Base-by-base conservation (phyloP, 2,329 filamentous ascomycete genomes). In the Cladophialophora chaetospira region DNA sequence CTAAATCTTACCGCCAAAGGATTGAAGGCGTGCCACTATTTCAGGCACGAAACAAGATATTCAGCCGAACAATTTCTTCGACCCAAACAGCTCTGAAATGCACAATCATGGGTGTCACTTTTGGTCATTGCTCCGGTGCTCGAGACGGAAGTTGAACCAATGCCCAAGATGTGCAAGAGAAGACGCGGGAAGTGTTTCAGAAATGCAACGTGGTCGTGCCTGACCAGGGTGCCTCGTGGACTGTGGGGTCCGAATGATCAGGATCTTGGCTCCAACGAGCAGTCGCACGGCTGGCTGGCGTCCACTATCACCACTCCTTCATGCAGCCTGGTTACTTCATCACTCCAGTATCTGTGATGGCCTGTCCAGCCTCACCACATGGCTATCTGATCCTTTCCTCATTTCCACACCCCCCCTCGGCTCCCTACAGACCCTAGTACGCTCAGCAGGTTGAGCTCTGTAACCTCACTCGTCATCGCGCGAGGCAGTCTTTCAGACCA, bases 71-170 rank as follows among this genome's bases (percentile, higher is more conserved):
- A n/a, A n/a, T n/a, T n/a, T n/a, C n/a, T n/a, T n/a, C n/a, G n/a
- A n/a, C n/a, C 8, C 17, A 40, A 40, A 8, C 36, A 40, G 36
- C 13, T 1, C 36, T 40, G 8, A 11, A 11, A 9, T 15, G 15
- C 17, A 6, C n/a, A 21, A 5, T 8, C n/a, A 11, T 40, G 13
- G 15, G 15, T n/a, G 21, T 6, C 15, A 40, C 35, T 8, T 19
- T 40, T 40, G 15, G 13, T 21, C 33, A 15, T 35, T 19, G 11
- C 35, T 19, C 2, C 19, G 23, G 15, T 44, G n/a, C 42, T 44
- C 23, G 26, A 44, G 42, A 44, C 5, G 42, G 42, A 44, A 44
- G 42, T 44, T 44, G 42, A 23, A 44, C 23, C 42, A 44, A 25
- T 44, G 11, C 42, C 42, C 19, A 44, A 44, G 19, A 3, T 13